phyloP scores from a whole-genome alignment of 371 early-diverging fungal species.

The Fennellomyces sp. region DNA sequence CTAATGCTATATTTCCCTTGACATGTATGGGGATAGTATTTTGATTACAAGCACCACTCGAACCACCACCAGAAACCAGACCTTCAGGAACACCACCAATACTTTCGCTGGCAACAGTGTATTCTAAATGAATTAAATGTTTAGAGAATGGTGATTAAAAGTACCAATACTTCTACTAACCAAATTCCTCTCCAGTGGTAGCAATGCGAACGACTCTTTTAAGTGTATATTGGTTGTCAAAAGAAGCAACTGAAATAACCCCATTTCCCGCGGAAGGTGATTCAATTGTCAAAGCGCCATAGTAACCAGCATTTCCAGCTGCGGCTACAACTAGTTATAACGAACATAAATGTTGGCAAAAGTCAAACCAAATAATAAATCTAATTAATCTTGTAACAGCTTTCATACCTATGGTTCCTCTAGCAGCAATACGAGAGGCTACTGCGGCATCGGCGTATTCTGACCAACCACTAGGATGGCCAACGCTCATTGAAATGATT shows the following conservation, averaged over 20 bases:
- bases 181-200: neutral
- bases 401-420: conserved; percentile 35
- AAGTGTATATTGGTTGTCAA: conserved; percentile 49
- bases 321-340: conserved; percentile 49
- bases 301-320: conserved; percentile 70
- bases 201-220: conserved; percentile 11
- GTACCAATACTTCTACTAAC: neutral
- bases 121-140: neutral
- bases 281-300: conserved; percentile 60
- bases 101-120: neutral
- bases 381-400: neutral
- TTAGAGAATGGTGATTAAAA: neutral
- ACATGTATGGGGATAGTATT: neutral
- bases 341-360: neutral
- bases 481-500: conserved; percentile 24
- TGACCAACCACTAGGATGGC: conserved; percentile 34
- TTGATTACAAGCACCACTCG: neutral
- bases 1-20: neutral
- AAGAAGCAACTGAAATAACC: conserved; percentile 69
- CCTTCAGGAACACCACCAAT: neutral
- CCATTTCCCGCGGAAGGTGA: conserved; percentile 62
- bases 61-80: neutral
- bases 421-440: conserved; percentile 30
- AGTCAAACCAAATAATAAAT: neutral
- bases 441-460: conserved; percentile 30